phyloP scores from a whole-genome alignment of 2,329 filamentous ascomycete genomes.

The Stagonosporopsis chrysanthemi region DNA sequence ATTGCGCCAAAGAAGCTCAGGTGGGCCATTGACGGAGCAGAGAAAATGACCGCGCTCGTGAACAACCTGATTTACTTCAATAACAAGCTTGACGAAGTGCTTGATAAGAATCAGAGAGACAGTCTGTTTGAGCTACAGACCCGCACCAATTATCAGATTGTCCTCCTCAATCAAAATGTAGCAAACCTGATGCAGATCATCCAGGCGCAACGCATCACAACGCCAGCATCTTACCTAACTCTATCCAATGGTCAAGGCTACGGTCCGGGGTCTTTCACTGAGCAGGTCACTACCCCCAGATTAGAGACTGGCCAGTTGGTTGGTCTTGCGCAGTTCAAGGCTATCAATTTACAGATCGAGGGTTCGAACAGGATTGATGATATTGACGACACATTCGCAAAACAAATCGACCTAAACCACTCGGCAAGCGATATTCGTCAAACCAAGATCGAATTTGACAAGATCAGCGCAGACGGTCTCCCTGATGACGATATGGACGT shows the following conservation, averaged over 20 bases:
- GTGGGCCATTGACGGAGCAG: slow-evolving; percentile 43
- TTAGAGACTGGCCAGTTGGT: slow-evolving; percentile 23
- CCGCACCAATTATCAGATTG: slow-evolving; percentile 48
- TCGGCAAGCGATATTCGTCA: slow-evolving; percentile 30
- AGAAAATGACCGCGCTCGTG: slow-evolving; percentile 43
- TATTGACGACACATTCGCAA: slow-evolving; percentile 38
- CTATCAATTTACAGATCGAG: slow-evolving; percentile 46
- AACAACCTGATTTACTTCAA: slow-evolving; percentile 46
- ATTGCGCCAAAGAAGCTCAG: slow-evolving; percentile 35
- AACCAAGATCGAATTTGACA: slow-evolving; percentile 29
- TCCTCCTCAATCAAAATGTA: slow-evolving; percentile 47
- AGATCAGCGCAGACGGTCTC: background rate
- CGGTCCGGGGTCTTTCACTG: background rate
- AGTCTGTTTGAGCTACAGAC: slow-evolving; percentile 40
- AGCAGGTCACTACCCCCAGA: background rate
- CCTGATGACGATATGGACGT: background rate
- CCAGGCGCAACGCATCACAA: slow-evolving; percentile 28
- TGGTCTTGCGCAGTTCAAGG: slow-evolving; percentile 46
- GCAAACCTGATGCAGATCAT: slow-evolving; percentile 48
- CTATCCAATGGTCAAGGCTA: background rate
- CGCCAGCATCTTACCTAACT: background rate
- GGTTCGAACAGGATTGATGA: slow-evolving; percentile 24
- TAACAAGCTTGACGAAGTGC: slow-evolving; percentile 47
- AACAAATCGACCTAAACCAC: slow-evolving; percentile 31
- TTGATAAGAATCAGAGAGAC: slow-evolving; percentile 42